phyloP scores from a whole-genome alignment of 1,139 yeast species.

The Yamadazyma atlantica region DNA sequence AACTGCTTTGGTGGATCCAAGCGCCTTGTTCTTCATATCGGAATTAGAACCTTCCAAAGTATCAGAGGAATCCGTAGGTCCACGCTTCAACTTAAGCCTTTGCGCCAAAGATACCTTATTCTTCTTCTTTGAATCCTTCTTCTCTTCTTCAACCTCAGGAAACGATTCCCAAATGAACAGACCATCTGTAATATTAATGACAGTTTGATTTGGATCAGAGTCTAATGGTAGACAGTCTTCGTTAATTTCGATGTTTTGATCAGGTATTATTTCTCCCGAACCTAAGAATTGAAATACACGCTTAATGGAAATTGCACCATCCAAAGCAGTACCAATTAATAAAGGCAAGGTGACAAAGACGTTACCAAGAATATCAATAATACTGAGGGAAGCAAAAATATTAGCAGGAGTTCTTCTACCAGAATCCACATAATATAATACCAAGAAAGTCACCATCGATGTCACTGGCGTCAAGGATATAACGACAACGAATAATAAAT shows the following conservation, averaged over 20 bases:
- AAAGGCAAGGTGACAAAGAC: conserved; percentile 50
- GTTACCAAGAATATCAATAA: conserved; percentile 48
- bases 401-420: conserved; percentile 57
- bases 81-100: neutral
- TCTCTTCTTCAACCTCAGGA: conserved; percentile 22
- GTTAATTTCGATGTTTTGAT: conserved; percentile 9
- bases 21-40: no score
- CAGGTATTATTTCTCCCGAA: conserved; percentile 29
- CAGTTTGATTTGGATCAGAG: conserved; percentile 14
- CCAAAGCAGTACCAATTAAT: conserved; percentile 71
- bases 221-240: neutral
- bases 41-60: no score
- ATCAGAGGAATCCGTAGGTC: neutral
- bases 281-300: conserved; percentile 58
- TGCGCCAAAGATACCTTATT: conserved; percentile 1
- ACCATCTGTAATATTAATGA: conserved; percentile 26
- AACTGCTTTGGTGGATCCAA: no score
- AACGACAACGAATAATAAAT: conserved; percentile 57
- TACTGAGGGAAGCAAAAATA: conserved; percentile 76
- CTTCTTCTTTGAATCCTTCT: conserved; percentile 16
- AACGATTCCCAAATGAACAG: conserved; percentile 42
- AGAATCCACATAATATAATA: conserved; percentile 56
- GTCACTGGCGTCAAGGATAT: conserved; percentile 63
- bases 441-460: conserved; percentile 72
- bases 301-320: conserved; percentile 63